Percentiles rank a stretch among this genome's conserved stretches.
These are phyloP conservation scores for Colletotrichum eleusines DNA, from an alignment of 2,329 filamentous ascomycete genomes.

Conservation along the genomic window DNA sequence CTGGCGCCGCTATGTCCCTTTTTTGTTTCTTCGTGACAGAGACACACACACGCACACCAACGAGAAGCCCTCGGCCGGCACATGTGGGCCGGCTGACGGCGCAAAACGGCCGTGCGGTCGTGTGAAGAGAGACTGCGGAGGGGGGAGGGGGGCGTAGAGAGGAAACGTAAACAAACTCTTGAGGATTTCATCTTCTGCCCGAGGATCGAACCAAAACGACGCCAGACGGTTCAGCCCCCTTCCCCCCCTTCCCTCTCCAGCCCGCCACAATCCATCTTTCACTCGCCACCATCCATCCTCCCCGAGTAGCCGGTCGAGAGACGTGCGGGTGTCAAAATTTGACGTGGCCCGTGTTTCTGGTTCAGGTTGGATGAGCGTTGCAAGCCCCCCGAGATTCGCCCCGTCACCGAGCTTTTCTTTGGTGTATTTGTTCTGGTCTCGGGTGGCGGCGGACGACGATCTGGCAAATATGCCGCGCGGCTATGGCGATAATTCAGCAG, in stretches of 20 bases:
- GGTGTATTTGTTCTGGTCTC: neutral
- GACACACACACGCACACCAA: neutral
- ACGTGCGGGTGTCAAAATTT: slow-evolving; percentile 33
- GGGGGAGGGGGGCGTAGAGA: too few relatives aligned
- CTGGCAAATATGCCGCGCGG: slow-evolving; percentile 13
- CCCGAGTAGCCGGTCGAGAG: slow-evolving; percentile 9
- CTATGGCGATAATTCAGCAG: slow-evolving; percentile 1
- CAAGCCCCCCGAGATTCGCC: neutral
- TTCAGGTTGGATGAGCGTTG: slow-evolving; percentile 9
- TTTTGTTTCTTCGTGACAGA: slow-evolving; percentile 3
- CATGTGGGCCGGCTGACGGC: slow-evolving; percentile 17
- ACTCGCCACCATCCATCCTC: slow-evolving; percentile 21
- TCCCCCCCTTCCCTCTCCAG: neutral
- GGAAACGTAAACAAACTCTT: slow-evolving; percentile 5
- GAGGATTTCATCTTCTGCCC: slow-evolving; percentile 39
- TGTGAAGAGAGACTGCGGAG: slow-evolving; percentile 24
- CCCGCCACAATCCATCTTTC: neutral
- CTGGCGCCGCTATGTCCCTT: slow-evolving; percentile 27
- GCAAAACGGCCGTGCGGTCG: slow-evolving; percentile 33
- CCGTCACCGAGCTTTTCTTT: neutral
- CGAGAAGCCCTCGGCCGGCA: slow-evolving; percentile 1
- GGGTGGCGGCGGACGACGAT: neutral
- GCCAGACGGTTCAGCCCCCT: neutral
- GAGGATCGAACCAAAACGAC: slow-evolving; percentile 37
- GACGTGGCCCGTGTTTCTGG: slow-evolving; percentile 29